These are phyloP conservation scores for Aspergillus ostianus DNA, from an alignment of 495 filamentous ascomycete species.

Conservation along the genomic window DNA sequence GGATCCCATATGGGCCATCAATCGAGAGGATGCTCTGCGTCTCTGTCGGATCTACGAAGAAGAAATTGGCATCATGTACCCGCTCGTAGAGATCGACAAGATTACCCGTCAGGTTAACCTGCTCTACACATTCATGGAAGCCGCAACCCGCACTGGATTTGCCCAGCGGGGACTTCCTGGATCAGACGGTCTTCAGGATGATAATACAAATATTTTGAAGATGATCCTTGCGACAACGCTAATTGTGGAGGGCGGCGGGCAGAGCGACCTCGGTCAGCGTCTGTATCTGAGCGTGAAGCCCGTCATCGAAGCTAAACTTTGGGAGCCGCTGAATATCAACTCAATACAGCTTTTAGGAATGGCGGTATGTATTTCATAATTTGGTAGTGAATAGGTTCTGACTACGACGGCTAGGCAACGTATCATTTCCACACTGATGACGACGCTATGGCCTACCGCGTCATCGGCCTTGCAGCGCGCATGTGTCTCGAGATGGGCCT, in stretches of 20 bases:
- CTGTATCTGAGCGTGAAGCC: slow-evolving; percentile 70
- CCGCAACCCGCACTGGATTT: slow-evolving; percentile 57
- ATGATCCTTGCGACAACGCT: slow-evolving; percentile 75
- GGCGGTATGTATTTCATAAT: slow-evolving; percentile 47
- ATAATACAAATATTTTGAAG: slow-evolving; percentile 69
- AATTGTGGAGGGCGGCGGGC: slow-evolving; percentile 69
- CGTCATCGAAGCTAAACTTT: slow-evolving; percentile 66
- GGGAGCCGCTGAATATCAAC: slow-evolving; percentile 62
- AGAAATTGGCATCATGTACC: slow-evolving; percentile 85
- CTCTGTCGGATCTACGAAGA: slow-evolving; percentile 75
- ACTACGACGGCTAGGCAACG: slow-evolving; percentile 55
- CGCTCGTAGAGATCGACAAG: slow-evolving; percentile 68
- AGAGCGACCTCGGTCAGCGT: slow-evolving; percentile 66
- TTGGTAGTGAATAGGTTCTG: slow-evolving; percentile 3
- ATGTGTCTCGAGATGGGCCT: slow-evolving; percentile 80
- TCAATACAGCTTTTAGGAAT: slow-evolving; percentile 72
- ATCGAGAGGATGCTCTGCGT: slow-evolving; percentile 67
- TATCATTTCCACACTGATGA: slow-evolving; percentile 83
- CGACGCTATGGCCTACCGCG: slow-evolving; percentile 75
- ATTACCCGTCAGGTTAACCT: slow-evolving; percentile 62
- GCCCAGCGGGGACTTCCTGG: slow-evolving; percentile 53
- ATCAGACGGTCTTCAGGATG: slow-evolving; percentile 64
- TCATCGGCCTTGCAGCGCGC: slow-evolving; percentile 71
- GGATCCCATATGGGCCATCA: slow-evolving; percentile 76
- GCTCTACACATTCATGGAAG: slow-evolving; percentile 70